Conservation (phyloP, 495 filamentous ascomycete species). For the Sordaria brevicollis region DNA sequence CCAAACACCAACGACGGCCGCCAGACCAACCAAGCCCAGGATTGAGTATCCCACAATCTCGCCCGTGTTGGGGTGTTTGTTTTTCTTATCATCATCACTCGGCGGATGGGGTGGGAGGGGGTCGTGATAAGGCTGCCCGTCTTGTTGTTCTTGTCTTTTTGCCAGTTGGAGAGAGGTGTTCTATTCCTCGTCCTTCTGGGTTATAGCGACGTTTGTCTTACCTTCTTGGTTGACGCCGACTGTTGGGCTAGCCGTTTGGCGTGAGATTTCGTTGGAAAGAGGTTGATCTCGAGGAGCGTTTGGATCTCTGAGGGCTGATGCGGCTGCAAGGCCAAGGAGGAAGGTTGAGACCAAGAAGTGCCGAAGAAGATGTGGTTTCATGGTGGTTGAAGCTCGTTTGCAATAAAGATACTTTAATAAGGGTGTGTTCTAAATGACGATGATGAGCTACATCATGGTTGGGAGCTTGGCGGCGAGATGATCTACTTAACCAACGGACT, state of each 20-base stretch:
- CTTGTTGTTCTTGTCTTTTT: not conserved
- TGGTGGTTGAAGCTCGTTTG: not conserved
- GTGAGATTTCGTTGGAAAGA: not conserved
- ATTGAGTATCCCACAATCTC: not conserved
- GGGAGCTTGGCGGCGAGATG: too few species aligned
- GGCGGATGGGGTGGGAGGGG: not conserved
- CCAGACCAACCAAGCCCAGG: not conserved
- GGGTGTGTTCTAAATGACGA: not conserved
- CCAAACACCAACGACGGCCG: not conserved
- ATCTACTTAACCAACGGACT: not conserved
- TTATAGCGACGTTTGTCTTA: not conserved
- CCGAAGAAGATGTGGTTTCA: not conserved
- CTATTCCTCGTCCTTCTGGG: not conserved
- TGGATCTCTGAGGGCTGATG: not conserved
- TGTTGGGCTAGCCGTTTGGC: not conserved
- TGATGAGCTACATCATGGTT: not conserved
- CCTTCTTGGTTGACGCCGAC: not conserved
- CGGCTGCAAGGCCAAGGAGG: not conserved
- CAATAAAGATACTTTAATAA: not conserved
- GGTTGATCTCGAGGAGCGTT: not conserved
- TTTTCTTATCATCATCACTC: not conserved
- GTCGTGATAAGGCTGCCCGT: not conserved
- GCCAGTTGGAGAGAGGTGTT: accelerated
- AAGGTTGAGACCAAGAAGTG: not conserved
- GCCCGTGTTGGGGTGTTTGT: not conserved